Percentiles rank a stretch among this genome's conserved stretches.
These are phyloP conservation scores for Metschnikowia santaceciliae DNA, from an alignment of 805 yeast genomes.

Conservation along the genomic window DNA sequence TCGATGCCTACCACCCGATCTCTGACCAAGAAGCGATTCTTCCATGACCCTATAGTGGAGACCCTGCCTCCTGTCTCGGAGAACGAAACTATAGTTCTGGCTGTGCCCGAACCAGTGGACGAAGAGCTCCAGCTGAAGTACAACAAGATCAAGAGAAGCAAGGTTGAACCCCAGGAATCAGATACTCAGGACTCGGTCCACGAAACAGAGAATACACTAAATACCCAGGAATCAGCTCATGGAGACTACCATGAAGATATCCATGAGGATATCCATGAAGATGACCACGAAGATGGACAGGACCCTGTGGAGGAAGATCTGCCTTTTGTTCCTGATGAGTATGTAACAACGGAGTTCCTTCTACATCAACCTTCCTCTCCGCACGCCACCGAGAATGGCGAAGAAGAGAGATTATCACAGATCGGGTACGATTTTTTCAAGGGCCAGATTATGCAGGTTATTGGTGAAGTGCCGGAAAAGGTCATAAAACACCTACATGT, in stretches of 20 bases:
- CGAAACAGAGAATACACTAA: too few relatives aligned
- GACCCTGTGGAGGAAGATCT: neutral
- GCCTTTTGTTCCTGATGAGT: constrained; percentile 10
- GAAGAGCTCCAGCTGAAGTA: neutral
- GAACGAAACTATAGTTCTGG: neutral
- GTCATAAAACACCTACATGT: constrained; percentile 9
- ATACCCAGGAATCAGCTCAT: too few relatives aligned
- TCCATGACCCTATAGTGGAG: neutral
- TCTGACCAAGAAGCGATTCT: neutral
- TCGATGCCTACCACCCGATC: constrained; percentile 2
- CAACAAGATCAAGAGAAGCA: neutral
- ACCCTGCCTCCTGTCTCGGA: neutral
- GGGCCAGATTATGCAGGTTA: constrained; percentile 13
- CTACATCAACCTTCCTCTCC: neutral
- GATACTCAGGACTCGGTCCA: too few relatives aligned
- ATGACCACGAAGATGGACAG: too few relatives aligned
- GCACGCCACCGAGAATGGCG: neutral
- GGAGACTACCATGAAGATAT: too few relatives aligned
- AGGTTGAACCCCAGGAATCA: neutral
- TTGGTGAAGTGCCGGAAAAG: constrained; percentile 11
- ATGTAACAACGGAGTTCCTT: neutral
- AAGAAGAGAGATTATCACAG: constrained; percentile 7
- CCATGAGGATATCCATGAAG: too few relatives aligned
- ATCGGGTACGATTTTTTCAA: constrained; percentile 16
- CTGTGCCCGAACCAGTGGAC: neutral